Percentiles rank a stretch among this genome's conserved stretches.
Conservation (phyloP, 1,139 yeast species). For the Meyerozyma sp. region DNA sequence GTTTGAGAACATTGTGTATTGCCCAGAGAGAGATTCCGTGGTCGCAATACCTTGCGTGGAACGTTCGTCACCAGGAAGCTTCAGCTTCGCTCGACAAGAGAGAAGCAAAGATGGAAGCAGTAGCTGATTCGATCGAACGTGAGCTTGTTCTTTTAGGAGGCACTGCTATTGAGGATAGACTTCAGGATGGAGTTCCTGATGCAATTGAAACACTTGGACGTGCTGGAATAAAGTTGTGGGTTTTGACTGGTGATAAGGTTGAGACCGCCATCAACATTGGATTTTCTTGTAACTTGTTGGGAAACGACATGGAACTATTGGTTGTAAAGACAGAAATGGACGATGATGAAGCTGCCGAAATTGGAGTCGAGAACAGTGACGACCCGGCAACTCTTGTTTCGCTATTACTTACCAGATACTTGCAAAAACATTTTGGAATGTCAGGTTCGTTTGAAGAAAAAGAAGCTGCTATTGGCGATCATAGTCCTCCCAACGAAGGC, state of each 20-base stretch:
- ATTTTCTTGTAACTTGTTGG: constrained; percentile 45
- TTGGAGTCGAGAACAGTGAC: constrained; percentile 24
- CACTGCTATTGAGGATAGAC: constrained; percentile 47
- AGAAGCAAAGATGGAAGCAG: constrained; percentile 42
- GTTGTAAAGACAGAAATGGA: constrained; percentile 6
- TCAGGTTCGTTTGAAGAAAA: constrained; percentile 51
- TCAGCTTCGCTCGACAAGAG: constrained; percentile 38
- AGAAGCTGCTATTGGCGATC: constrained; percentile 61
- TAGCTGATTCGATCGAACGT: constrained; percentile 43
- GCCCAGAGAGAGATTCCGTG: constrained; percentile 41
- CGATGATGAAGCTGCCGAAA: constrained; percentile 14
- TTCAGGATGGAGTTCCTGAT: constrained; percentile 50
- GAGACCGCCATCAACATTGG: constrained; percentile 51
- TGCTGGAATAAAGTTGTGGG: constrained; percentile 51
- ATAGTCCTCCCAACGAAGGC: constrained; percentile 69
- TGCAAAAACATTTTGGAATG: constrained; percentile 58
- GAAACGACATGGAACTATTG: constrained; percentile 41
- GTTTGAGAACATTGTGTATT: constrained; percentile 44
- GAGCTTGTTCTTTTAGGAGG: constrained; percentile 45
- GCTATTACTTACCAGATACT: constrained; percentile 38
- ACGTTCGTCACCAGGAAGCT: constrained; percentile 35
- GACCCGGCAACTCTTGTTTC: constrained; percentile 1
- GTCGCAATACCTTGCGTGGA: constrained; percentile 41
- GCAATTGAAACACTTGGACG: constrained; percentile 38
- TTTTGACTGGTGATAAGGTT: constrained; percentile 47